These are phyloP conservation scores for Salix brachista DNA, from an alignment of 345 rosid genomes.

Conservation along the genomic window DNA sequence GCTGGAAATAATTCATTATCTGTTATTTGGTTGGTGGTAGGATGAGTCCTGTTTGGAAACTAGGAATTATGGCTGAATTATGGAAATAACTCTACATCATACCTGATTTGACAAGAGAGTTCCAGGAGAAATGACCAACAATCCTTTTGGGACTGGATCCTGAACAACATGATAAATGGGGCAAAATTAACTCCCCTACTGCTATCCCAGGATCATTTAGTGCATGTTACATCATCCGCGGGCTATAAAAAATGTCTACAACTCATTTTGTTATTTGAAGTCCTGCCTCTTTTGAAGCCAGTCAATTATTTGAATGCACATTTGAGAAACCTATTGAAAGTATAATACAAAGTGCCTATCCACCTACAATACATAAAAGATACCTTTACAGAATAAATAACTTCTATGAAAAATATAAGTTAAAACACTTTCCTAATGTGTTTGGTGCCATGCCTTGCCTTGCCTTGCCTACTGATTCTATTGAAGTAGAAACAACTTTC, in stretches of 20 bases:
- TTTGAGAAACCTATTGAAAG: neutral
- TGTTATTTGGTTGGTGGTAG: neutral
- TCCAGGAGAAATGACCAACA: neutral
- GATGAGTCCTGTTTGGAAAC: neutral
- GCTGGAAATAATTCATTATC: neutral
- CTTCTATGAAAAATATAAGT: neutral
- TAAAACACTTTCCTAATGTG: neutral
- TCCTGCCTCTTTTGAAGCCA: neutral
- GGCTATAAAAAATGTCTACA: neutral
- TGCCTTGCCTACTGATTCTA: neutral
- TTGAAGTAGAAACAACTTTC: neutral
- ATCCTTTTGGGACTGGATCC: neutral
- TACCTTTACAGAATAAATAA: neutral
- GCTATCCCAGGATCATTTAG: neutral
- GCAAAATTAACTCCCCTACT: neutral
- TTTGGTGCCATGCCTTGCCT: neutral
- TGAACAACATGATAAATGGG: neutral
- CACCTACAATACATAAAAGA: neutral
- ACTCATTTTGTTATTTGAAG: neutral
- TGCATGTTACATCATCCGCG: neutral
- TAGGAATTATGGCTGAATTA: neutral
- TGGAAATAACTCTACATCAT: neutral
- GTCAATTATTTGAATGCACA: neutral
- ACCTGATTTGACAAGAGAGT: neutral
- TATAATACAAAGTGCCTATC: neutral